Evolutionary conservation across 2,329 filamentous ascomycete species (phyloP), one percentile per base, ranked within the genome.

Genomic region (Fusarium longipes): DNA sequence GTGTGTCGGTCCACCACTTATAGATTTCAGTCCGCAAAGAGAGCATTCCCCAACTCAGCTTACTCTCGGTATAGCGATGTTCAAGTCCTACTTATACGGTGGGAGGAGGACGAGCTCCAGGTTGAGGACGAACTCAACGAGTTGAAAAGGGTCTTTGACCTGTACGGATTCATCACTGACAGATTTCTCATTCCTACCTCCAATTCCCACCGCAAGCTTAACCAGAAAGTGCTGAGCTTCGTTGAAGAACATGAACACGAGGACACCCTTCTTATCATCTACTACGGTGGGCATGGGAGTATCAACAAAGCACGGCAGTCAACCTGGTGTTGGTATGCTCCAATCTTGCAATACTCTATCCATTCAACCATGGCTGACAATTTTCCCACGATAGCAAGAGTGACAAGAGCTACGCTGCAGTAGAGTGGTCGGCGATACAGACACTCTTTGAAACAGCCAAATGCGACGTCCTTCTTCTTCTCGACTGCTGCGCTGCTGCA

Each of bases 371-470:
- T 38, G n/a, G 50, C 70, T 73, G 30, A 73, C 53, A 51, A 62
- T 36, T 58, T 42, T 22, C 8, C n/a, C 22, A 65, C 32, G 12
- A 51, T 24, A 73, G 71, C 32, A 73, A 71, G 48, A 33, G 47
- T 7, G 71, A 73, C 29, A 70, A 53, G 35, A 45, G 58, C 27
- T 73, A 73, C 18, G 71, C 71, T 33, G 71, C 68, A 5, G 71
- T 73, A 14, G 71, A 73, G 55, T 73, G 71, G 71, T 73, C 71
- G 27, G 71, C 71, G 11, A 73, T 73, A 24, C 71, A 73, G 32
- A 73, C 71, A 27, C 30, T 73, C 25, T 73, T 73, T 45, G 71
- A 73, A 42, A 73, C 71, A 36, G 71, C 57, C 32, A 71, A 70
- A 38, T 73, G 71, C 47, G 71, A 73, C 25, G 70, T 73, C 29